Evolutionary conservation across 441 rosid genomes (phyloP), one percentile per base, ranked within the genome.

Genomic region (Gossypium schwendimanii): DNA sequence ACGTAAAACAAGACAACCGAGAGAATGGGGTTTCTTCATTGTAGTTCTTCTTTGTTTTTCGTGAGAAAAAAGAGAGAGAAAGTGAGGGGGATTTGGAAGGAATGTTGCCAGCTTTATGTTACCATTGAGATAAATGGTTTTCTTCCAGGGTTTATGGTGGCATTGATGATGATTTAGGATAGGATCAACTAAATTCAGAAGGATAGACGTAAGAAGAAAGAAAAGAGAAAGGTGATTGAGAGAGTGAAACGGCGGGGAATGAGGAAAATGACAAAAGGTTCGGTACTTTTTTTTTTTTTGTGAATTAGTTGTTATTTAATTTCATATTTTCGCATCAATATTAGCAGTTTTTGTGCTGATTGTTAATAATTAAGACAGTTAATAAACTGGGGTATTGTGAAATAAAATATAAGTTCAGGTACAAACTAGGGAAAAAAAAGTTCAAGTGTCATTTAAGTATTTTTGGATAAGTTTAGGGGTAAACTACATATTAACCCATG

Each of bases 1-100:
- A 8, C 47, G 70, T 14, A 73, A 1, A 58, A 73, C 41, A 59
- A 81, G 49, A 78, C 66, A 58, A 60, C 78, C 79, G 78, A 77
- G 36, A 68, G 17, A 15, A 72, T 73, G 82, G 12, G 59, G 58
- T 60, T 83, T 74, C 76, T 59, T 63, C 86, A 86, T 76, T 39
- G 23, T 41, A 31, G 10, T 52, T 18, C 1, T 18, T 6, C 39
- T 47, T 6, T 17, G 3, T 28, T 68, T 28, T 18, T 14, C 23
- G 7, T 26, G 57, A 31, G 26, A 45, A n/a, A 45, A 36, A 23
- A 28, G 36, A 45, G 1, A 23, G 70, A 73, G 57, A 73, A 64
- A 21, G 70, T 53, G 54, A 61, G 20, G 55, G 57, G 57, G 79
- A 61, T 76, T 79, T 77, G 75, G 33, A 15, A 72, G 63, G 20